These are phyloP conservation scores for Gelatoporia subvermispora DNA, from an alignment of 768 basidiomycete genomes.

Conservation along the genomic window DNA sequence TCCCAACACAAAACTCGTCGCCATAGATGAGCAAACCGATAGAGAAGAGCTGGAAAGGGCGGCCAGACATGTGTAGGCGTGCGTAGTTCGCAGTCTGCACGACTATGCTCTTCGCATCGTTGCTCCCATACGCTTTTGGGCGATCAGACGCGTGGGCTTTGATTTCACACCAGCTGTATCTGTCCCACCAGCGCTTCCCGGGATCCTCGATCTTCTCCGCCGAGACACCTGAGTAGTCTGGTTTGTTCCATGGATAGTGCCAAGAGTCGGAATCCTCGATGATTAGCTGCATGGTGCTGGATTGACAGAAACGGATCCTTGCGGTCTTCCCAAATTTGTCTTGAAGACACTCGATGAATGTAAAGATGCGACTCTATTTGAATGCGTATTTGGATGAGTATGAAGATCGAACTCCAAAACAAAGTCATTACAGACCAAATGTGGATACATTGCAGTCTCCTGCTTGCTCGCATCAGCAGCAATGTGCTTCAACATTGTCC, in stretches of 20 bases:
- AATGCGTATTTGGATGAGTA: too few species aligned
- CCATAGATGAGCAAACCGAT: slow-evolving; percentile 27
- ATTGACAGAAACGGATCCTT: too few species aligned
- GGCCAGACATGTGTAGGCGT: slow-evolving; percentile 20
- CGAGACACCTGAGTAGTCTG: too few species aligned
- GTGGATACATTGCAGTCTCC: neutral
- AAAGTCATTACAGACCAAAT: neutral
- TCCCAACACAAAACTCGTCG: slow-evolving; percentile 24
- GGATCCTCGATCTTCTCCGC: too few species aligned
- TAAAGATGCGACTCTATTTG: neutral
- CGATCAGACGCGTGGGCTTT: neutral
- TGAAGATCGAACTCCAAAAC: neutral
- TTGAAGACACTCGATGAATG: too few species aligned
- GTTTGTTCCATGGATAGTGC: too few species aligned
- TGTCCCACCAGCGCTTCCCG: too few species aligned
- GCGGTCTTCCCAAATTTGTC: too few species aligned
- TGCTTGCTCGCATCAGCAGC: neutral
- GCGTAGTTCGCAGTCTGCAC: slow-evolving; percentile 22
- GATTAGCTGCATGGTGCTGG: too few species aligned
- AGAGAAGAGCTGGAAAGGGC: slow-evolving; percentile 27
- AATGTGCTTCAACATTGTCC: neutral
- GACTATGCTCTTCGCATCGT: neutral
- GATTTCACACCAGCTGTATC: neutral
- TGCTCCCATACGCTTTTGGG: too few species aligned
- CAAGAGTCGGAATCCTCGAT: too few species aligned